Base-by-base conservation (phyloP, 2,329 filamentous ascomycete species). In the Thelonectria discophora region DNA sequence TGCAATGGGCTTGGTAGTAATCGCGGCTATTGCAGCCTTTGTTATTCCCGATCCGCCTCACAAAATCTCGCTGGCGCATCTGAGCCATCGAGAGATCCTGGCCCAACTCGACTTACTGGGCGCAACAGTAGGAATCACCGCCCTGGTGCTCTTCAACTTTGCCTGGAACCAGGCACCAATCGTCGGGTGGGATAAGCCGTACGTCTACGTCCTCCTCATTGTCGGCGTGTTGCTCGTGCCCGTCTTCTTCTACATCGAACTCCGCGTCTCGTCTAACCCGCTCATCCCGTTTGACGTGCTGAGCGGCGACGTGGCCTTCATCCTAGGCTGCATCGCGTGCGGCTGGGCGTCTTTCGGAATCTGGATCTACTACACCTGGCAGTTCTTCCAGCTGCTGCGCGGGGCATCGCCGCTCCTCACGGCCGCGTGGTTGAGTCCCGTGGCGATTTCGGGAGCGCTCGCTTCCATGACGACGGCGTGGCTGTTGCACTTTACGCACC, bases 101-200 rank as follows among this genome's bases (percentile, higher is more conserved):
- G 58, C 63, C 1, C 72, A 75, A 11, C 72, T 82, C 4, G 81
- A 83, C 40, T 58, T 81, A 8, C 73, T 74, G 0, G 80, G 80
- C 1, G 77, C 76, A 0, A 32, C 75, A 1, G 68, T 76, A 1
- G 87, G 88, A 1, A 79, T 90, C 17, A 76, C 78, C 0, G 82
- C 82, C 0, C 76, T 91, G 21, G 78, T 89, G 0, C 77, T 91
- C 17, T 81, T 90, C 75, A 90, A 89, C 71, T 86, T 90, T 66
- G 85, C 87, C 0, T 90, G 86, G 86, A 90, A 88, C 60, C 87
- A 90, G 69, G 87, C 85, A 0, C 82, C 86, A 0, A 78, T 85
- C 0, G 83, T 81, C 2, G 86, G 86, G 2, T 90, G 88, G 88
- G 66, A 75, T 1, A 77, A 79, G 7, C 77, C 85, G 0, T 86